Evolutionary conservation across 192 early-diverging fungal species (phyloP).

Genomic region (Rhizoclosmatium globosum): DNA sequence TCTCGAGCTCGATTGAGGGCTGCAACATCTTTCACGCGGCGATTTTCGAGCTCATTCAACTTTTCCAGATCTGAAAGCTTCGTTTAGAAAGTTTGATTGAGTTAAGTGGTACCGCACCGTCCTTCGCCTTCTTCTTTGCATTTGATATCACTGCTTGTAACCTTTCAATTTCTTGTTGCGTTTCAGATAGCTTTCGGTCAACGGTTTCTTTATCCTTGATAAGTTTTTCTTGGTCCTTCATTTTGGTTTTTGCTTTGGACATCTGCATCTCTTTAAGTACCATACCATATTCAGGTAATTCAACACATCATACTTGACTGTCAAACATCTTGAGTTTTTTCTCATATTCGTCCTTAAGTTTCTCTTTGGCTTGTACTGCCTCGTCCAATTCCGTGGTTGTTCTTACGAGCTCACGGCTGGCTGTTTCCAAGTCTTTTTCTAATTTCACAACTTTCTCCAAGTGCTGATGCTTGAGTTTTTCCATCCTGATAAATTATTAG

Average conservation of each 20-base stretch:
- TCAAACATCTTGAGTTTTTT: conserved; percentile 50
- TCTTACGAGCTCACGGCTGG: conserved; percentile 39
- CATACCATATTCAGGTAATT: not conserved
- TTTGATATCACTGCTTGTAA: conserved; percentile 18
- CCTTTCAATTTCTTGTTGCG: conserved; percentile 53
- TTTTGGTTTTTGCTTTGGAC: conserved; percentile 47
- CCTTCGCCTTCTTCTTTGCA: conserved; percentile 59
- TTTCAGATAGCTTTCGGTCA: conserved; percentile 38
- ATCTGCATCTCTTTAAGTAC: conserved; percentile 11
- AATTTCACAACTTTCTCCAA: conserved; percentile 41
- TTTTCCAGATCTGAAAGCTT: conserved; percentile 52
- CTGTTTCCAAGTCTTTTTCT: conserved; percentile 47
- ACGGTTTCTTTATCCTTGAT: conserved; percentile 45
- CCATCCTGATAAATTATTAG: conserved; percentile 38
- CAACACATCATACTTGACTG: conserved; percentile 23
- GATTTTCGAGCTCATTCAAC: conserved; percentile 46
- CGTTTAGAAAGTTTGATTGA: not conserved
- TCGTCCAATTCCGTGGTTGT: conserved; percentile 38
- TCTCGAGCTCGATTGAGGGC: conserved; percentile 53
- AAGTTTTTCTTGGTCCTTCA: conserved; percentile 49
- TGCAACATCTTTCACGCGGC: conserved; percentile 44
- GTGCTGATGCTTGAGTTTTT: conserved; percentile 46
- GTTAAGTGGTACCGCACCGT: conserved; percentile 37
- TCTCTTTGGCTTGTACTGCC: conserved; percentile 41
- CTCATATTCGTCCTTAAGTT: conserved; percentile 57